Percentiles rank a stretch among this genome's conserved stretches.
These are phyloP conservation scores for Aspergillus persii DNA, from an alignment of 2,329 filamentous ascomycete species.

Conservation along the genomic window DNA sequence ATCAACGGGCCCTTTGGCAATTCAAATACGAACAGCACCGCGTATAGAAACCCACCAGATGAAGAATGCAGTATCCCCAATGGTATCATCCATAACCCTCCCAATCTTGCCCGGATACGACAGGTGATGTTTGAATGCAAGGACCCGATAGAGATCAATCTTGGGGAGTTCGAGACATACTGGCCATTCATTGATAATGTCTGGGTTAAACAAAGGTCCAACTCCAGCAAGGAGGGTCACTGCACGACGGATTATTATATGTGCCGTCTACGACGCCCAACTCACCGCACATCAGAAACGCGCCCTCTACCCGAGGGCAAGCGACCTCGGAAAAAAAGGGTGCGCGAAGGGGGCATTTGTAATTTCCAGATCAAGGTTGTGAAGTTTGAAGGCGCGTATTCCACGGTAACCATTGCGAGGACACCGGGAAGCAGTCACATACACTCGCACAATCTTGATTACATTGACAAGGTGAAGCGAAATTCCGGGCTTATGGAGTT, in stretches of 20 bases:
- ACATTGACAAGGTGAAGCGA: constrained; percentile 48
- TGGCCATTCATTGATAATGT: constrained; percentile 52
- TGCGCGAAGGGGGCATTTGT: constrained; percentile 46
- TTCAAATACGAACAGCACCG: background rate
- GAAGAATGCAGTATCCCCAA: constrained; percentile 12
- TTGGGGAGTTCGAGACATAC: constrained; percentile 47
- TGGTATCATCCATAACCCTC: constrained; percentile 43
- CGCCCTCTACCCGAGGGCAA: constrained; percentile 46
- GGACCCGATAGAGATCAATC: constrained; percentile 46
- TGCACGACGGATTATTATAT: constrained; percentile 48
- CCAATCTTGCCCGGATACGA: constrained; percentile 43
- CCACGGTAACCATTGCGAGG: constrained; percentile 43
- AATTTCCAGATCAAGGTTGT: constrained; percentile 50
- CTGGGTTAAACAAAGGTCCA: constrained; percentile 48
- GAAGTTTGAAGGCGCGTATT: constrained; percentile 43
- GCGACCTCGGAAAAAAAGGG: constrained; percentile 43
- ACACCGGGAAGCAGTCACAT: constrained; percentile 40
- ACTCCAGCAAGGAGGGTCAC: constrained; percentile 42
- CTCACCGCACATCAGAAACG: constrained; percentile 39
- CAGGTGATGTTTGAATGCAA: constrained; percentile 46
- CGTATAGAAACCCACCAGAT: background rate
- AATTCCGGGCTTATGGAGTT: constrained; percentile 50
- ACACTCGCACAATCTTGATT: constrained; percentile 48
- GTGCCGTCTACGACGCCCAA: constrained; percentile 44
- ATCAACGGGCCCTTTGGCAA: background rate